phyloP scores from a whole-genome alignment of 257 asterid genomes.

The Solanum corneliomulleri region DNA sequence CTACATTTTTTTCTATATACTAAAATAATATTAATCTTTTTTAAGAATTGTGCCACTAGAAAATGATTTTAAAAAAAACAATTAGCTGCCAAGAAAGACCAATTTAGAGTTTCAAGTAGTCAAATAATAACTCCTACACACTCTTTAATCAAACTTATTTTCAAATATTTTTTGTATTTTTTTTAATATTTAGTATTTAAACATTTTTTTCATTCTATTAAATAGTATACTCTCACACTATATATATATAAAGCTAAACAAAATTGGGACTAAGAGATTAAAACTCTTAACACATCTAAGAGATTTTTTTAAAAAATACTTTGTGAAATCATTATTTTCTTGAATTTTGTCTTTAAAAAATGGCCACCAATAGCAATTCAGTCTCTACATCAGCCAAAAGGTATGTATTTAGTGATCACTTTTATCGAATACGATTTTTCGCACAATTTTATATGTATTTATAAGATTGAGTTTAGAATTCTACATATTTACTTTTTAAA shows the following conservation, averaged over 20 bases:
- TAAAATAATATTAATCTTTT: background rate
- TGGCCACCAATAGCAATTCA: background rate
- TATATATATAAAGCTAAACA: background rate
- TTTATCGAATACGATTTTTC: background rate
- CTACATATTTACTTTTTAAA: background rate
- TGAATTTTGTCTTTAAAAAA: background rate
- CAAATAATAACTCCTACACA: background rate
- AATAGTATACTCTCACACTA: background rate
- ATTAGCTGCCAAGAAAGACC: background rate
- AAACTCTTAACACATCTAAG: background rate
- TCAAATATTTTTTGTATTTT: background rate
- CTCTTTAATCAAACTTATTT: background rate
- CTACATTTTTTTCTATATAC: background rate
- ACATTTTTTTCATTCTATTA: background rate
- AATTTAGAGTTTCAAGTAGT: background rate
- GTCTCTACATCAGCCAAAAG: background rate
- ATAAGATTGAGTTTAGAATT: background rate
- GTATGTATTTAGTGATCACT: background rate
- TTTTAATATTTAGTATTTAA: background rate
- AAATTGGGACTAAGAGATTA: background rate
- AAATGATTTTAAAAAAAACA: background rate
- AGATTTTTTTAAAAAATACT: background rate
- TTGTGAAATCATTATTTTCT: background rate
- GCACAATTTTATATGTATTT: background rate
- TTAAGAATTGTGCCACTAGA: background rate